phyloP scores from a whole-genome alignment of 345 rosid genomes.

The Pugionium dolabratum region DNA sequence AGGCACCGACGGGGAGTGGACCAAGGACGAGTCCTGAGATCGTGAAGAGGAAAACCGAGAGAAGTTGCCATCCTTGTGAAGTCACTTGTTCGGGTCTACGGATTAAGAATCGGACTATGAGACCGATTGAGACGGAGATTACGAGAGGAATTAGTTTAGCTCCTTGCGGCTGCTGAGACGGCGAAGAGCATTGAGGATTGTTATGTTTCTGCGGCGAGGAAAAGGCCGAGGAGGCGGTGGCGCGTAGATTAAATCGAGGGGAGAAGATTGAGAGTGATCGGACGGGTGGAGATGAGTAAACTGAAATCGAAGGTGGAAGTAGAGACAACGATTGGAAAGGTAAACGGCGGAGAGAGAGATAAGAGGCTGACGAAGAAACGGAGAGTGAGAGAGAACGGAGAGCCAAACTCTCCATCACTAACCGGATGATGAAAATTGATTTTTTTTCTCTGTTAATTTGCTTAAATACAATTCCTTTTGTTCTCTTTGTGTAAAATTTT shows the following conservation, averaged over 20 bases:
- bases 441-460: background rate
- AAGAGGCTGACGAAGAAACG: constrained; percentile 40
- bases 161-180: constrained; percentile 44
- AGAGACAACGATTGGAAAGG: constrained; percentile 22
- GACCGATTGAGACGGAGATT: constrained; percentile 62
- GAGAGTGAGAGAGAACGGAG: constrained; percentile 48
- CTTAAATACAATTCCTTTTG: background rate
- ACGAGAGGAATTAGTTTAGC: constrained; percentile 64
- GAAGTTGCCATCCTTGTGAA: constrained; percentile 82
- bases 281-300: constrained; percentile 38
- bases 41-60: constrained; percentile 74
- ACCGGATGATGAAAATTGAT: constrained; percentile 7
- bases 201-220: constrained; percentile 33
- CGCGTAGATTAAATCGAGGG: constrained; percentile 39
- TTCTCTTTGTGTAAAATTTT: background rate
- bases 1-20: constrained; percentile 91
- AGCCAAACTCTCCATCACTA: constrained; percentile 65
- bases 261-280: constrained; percentile 40
- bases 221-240: constrained; percentile 42
- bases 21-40: constrained; percentile 81
- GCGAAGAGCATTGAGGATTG: background rate
- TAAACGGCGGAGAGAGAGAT: constrained; percentile 44
- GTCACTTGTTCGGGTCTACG: constrained; percentile 67
- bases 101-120: constrained; percentile 55
- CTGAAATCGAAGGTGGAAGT: constrained; percentile 9